phyloP scores from a whole-genome alignment of 2,329 filamentous ascomycete species.

The Knufia petricola region DNA sequence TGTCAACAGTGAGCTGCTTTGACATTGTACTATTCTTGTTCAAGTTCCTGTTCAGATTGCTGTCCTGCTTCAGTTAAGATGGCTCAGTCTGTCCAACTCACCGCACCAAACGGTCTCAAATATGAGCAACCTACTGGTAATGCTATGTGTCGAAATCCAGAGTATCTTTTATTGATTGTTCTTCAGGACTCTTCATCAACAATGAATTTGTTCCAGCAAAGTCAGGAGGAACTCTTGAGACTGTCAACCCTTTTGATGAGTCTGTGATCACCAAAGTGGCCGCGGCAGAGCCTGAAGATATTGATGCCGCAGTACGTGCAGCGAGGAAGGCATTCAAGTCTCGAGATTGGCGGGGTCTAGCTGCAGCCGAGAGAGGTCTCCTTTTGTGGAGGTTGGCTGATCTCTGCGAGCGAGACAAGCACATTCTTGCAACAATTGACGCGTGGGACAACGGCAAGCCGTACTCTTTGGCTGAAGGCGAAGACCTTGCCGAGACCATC shows the following conservation, averaged over 20 bases:
- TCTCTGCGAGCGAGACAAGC: constrained; percentile 55
- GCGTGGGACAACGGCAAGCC: constrained; percentile 77
- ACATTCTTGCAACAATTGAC: constrained; percentile 57
- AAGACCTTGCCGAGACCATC: constrained; percentile 54
- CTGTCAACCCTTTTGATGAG: constrained; percentile 62
- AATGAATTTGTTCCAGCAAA: constrained; percentile 66
- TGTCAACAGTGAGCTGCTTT: too few species aligned
- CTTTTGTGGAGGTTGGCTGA: constrained; percentile 60
- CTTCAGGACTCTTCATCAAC: constrained; percentile 80
- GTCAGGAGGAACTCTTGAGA: constrained; percentile 53
- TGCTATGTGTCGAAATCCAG: too few species aligned
- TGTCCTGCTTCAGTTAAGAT: too few species aligned
- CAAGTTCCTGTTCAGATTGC: too few species aligned
- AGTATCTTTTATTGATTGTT: too few species aligned
- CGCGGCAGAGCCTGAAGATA: constrained; percentile 56
- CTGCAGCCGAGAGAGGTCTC: constrained; percentile 57
- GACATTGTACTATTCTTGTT: too few species aligned
- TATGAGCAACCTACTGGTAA: too few species aligned
- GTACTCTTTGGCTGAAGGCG: constrained; percentile 52
- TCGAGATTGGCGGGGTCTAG: constrained; percentile 57
- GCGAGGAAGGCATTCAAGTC: constrained; percentile 60
- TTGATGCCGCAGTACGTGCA: constrained; percentile 61
- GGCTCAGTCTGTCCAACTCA: too few species aligned
- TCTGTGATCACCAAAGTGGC: constrained; percentile 61
- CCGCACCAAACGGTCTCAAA: too few species aligned